A percentile compares a stretch with the other conserved stretches of the same genome.
Conservation (phyloP, 495 filamentous ascomycete species). For the Aspergillus nidulans region DNA sequence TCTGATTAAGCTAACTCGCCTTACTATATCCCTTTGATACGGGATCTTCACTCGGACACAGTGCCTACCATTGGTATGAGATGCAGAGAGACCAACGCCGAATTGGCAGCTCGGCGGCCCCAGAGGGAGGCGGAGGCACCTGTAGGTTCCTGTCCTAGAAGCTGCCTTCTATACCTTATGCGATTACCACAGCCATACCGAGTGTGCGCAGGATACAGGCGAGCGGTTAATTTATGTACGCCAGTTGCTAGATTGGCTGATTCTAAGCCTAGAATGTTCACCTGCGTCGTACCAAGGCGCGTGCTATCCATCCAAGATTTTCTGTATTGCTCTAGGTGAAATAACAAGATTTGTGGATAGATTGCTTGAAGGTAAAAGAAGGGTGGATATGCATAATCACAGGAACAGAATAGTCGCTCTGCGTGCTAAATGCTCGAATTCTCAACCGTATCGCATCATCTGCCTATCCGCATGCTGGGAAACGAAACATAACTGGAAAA, state of each 20-base stretch:
- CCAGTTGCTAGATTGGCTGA: not conserved
- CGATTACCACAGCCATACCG: not conserved
- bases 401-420: conserved; percentile 34
- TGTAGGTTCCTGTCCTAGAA: no score
- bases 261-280: not conserved
- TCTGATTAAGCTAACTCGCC: conserved; percentile 37
- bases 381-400: conserved; percentile 27
- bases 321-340: conserved; percentile 14
- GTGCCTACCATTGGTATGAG: not conserved
- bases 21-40: not conserved
- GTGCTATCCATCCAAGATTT: conserved; percentile 2
- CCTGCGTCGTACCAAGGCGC: not conserved
- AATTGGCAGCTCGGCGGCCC: no score
- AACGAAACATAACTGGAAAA: conserved; percentile 1
- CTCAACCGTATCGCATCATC: conserved; percentile 26
- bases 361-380: conserved; percentile 13
- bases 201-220: not conserved
- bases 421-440: conserved; percentile 44
- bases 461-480: conserved; percentile 14
- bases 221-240: not conserved
- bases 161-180: not conserved
- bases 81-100: no score
- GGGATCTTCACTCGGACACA: not conserved
- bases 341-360: not conserved
- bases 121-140: no score